Evolutionary conservation across 768 basidiomycete genomes (phyloP).

Genomic region (Trametes cubensis): DNA sequence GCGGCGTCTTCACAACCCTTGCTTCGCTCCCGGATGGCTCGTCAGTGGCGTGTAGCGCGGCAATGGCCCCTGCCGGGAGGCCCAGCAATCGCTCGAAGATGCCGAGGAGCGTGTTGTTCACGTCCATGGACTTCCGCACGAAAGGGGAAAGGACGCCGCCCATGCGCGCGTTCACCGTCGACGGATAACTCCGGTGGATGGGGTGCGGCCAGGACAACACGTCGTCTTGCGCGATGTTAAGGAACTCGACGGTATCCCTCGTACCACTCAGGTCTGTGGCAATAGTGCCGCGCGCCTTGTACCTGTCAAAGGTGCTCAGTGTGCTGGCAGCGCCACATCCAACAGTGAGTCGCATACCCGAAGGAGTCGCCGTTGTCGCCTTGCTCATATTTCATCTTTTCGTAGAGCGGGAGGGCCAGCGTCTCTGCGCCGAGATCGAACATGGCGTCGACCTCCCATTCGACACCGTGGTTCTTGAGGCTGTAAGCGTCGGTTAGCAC

Average conservation of each 20-base stretch:
- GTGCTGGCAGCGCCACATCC: neutral
- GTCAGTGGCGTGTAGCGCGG: constrained; percentile 44
- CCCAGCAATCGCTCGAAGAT: constrained; percentile 62
- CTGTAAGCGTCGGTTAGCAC: constrained; percentile 32
- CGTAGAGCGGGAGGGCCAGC: constrained; percentile 54
- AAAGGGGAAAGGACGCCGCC: constrained; percentile 54
- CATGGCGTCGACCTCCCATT: constrained; percentile 51
- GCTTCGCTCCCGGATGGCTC: constrained; percentile 62
- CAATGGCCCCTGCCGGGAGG: constrained; percentile 52
- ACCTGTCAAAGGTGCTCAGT: constrained; percentile 35
- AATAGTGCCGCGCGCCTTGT: constrained; percentile 65
- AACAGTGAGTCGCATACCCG: constrained; percentile 34
- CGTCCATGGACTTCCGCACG: constrained; percentile 55
- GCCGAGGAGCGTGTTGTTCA: constrained; percentile 55
- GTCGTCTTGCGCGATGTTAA: constrained; percentile 73
- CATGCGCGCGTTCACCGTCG: constrained; percentile 54
- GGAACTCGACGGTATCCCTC: constrained; percentile 60
- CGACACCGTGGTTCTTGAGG: constrained; percentile 58
- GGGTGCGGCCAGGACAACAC: constrained; percentile 58
- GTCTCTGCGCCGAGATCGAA: constrained; percentile 59
- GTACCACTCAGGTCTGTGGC: constrained; percentile 63
- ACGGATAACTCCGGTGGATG: constrained; percentile 59
- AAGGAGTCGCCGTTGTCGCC: constrained; percentile 49
- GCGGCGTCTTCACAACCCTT: constrained; percentile 53
- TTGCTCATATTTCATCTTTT: constrained; percentile 62